Percentiles rank a stretch among this genome's conserved stretches.
These are phyloP conservation scores for Oryza australiensis DNA, from an alignment of 176 grass and related monocot species.

Conservation along the genomic window DNA sequence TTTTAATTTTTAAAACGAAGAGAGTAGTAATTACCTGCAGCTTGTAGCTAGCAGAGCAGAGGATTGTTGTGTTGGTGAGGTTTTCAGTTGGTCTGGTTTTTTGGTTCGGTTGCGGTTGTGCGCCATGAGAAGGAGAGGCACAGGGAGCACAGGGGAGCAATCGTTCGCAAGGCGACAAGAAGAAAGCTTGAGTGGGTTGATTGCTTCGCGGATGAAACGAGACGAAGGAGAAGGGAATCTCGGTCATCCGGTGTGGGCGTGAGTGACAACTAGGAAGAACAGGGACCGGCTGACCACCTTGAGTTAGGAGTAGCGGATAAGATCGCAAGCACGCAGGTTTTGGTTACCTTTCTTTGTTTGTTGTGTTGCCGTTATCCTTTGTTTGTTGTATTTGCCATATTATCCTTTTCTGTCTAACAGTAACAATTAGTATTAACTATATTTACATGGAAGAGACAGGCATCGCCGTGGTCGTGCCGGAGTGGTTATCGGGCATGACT, in stretches of 20 bases:
- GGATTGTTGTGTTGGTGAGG: background rate
- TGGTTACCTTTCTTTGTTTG: background rate
- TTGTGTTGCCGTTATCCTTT: background rate
- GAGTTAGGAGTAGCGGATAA: background rate
- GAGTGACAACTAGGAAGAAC: background rate
- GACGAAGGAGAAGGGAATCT: background rate
- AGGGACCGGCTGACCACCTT: background rate
- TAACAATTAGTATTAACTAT: too few species aligned
- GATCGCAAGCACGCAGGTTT: background rate
- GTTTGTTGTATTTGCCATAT: background rate
- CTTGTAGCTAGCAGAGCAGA: background rate
- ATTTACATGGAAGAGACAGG: background rate
- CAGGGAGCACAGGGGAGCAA: too few species aligned
- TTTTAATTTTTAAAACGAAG: too few species aligned
- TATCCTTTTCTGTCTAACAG: background rate
- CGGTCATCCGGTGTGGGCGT: too few species aligned
- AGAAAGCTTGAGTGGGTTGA: too few species aligned
- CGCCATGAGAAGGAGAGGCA: background rate
- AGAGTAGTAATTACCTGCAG: too few species aligned
- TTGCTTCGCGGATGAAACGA: too few species aligned
- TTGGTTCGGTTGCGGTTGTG: background rate
- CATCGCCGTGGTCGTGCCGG: constrained; percentile 65
- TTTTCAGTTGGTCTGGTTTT: background rate
- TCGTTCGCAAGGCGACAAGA: too few species aligned
- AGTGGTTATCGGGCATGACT: constrained; percentile 96